Percentiles rank a stretch among this genome's conserved stretches.
These are phyloP conservation scores for Dactylonectria estremocensis DNA, from an alignment of 2,329 filamentous ascomycete genomes.

Conservation along the genomic window DNA sequence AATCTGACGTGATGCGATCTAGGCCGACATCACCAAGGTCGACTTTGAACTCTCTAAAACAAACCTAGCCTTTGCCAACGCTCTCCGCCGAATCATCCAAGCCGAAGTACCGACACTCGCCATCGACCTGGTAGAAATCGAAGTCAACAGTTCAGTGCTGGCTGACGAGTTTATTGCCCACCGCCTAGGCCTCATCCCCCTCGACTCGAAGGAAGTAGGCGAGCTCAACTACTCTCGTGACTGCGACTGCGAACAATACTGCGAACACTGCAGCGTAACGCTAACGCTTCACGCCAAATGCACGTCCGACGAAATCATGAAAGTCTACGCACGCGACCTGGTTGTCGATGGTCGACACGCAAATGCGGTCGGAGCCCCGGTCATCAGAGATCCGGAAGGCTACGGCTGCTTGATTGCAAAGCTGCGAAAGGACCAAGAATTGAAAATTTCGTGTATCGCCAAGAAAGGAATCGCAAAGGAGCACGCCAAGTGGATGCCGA, in stretches of 20 bases:
- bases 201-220: constrained; percentile 87
- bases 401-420: constrained; percentile 91
- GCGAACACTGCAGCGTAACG: constrained; percentile 90
- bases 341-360: constrained; percentile 79
- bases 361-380: constrained; percentile 85
- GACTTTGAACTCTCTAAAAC: constrained; percentile 94
- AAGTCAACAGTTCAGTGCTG: constrained; percentile 94
- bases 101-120: constrained; percentile 95
- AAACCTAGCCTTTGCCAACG: constrained; percentile 93
- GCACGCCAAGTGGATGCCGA: constrained; percentile 97
- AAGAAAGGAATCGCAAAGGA: constrained; percentile 99
- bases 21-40: constrained; percentile 87
- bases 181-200: constrained; percentile 89
- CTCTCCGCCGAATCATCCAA: constrained; percentile 90
- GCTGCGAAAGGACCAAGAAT: constrained; percentile 88
- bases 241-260: constrained; percentile 97
- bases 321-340: constrained; percentile 92
- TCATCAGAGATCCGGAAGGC: constrained; percentile 86
- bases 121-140: constrained; percentile 94
- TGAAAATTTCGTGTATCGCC: constrained; percentile 91
- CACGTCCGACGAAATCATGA: constrained; percentile 89
- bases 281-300: constrained; percentile 90
- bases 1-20: constrained; percentile 44
- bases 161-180: constrained; percentile 97
- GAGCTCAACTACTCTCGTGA: constrained; percentile 90